Conservation (phyloP, 2,329 filamentous ascomycete species). For the Hypoxylon sp. region DNA sequence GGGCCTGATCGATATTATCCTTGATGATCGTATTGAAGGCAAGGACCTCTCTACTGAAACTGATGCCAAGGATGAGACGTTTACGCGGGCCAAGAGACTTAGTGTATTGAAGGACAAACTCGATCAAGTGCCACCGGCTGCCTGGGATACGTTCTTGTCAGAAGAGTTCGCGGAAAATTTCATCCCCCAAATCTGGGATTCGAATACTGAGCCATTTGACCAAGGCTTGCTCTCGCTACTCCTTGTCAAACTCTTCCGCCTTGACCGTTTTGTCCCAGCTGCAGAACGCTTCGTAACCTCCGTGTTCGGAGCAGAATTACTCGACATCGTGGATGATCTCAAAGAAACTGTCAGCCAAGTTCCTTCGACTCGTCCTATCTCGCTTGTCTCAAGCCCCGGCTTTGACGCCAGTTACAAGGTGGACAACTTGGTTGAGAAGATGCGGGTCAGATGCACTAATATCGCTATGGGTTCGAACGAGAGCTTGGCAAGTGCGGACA, state of each 20-base stretch:
- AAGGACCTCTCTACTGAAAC: constrained; percentile 81
- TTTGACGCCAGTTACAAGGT: constrained; percentile 99
- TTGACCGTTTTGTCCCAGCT: constrained; percentile 93
- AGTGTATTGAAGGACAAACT: constrained; percentile 81
- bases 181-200: constrained; percentile 83
- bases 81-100: constrained; percentile 78
- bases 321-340: constrained; percentile 89
- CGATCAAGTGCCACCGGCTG: constrained; percentile 70
- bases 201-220: constrained; percentile 75
- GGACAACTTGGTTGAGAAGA: constrained; percentile 90
- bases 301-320: constrained; percentile 86
- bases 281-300: constrained; percentile 90
- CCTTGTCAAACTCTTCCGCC: constrained; percentile 92
- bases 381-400: constrained; percentile 92
- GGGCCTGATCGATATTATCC: constrained; percentile 84
- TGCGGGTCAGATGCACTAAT: constrained; percentile 87
- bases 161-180: constrained; percentile 90
- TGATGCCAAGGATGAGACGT: constrained; percentile 76
- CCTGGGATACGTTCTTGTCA: constrained; percentile 86
- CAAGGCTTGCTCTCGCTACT: constrained; percentile 86
- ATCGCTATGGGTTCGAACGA: constrained; percentile 99
- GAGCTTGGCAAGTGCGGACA: constrained; percentile 91
- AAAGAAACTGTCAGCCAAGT: constrained; percentile 88
- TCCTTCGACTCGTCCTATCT: constrained; percentile 85
- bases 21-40: constrained; percentile 83